These are phyloP conservation scores for Mycotypha africana DNA, from an alignment of 371 early-diverging fungal species.

Conservation along the genomic window DNA sequence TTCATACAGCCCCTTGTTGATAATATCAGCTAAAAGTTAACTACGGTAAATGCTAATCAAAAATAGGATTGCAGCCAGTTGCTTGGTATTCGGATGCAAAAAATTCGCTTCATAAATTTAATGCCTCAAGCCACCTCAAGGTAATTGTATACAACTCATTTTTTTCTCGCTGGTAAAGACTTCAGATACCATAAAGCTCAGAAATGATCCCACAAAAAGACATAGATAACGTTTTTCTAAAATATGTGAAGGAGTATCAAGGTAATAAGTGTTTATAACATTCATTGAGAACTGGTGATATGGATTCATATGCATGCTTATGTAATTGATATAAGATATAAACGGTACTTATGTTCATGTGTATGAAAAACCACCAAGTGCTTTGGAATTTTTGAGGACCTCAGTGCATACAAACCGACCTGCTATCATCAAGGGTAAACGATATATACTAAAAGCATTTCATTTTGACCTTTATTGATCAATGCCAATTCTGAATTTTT, in stretches of 20 bases:
- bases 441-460: background rate
- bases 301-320: no score
- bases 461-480: background rate
- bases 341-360: constrained; percentile 28
- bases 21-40: no score
- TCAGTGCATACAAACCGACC: constrained; percentile 43
- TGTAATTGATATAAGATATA: constrained; percentile 32
- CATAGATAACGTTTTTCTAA: constrained; percentile 19
- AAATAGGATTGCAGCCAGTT: no score
- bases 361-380: constrained; percentile 27
- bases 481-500: no score
- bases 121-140: no score
- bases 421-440: constrained; percentile 32
- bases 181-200: no score
- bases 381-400: constrained; percentile 34
- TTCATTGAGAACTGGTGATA: background rate
- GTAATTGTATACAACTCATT: no score
- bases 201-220: constrained; percentile 2
- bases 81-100: no score
- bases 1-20: no score
- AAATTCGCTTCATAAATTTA: no score
- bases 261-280: constrained; percentile 12
- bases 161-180: no score
- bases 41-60: no score
- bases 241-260: constrained; percentile 40